Base-by-base conservation (phyloP, 2,329 filamentous ascomycete species). In the Neurospora crassa region DNA sequence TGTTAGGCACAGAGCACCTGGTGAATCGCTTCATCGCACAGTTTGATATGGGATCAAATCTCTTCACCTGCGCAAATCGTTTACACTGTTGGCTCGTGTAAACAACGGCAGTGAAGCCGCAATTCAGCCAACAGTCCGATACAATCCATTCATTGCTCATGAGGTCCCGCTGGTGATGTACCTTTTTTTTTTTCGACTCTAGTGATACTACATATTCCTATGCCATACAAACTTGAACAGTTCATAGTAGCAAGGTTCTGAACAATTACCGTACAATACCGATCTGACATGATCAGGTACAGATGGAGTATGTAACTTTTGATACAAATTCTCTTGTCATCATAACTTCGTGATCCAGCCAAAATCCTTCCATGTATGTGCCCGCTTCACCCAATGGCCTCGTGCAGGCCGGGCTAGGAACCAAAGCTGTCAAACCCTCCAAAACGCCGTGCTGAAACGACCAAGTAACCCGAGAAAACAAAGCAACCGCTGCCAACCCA, bases 361-460 rank as follows among this genome's bases (percentile, higher is more conserved):
- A 71, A 73, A 5, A 37, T 24, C 3, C 24, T 24, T 12, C 24
- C 47, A 59, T 24, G 12, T 16, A 59, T 16, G 47, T 59, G 47
- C 24, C 47, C 47, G 47, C 47, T 59, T 59, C 47, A 59, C 24
- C 24, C 47, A 34, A 18, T 6, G 14, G 24, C 47, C 47, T 59
- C 3, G 47, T 59, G 34, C 5, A 59, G 47, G 3, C 47, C 16
- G 47, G 47, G 47, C 24, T 59, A 34, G 47, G 24, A 59, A 59
- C 47, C 29, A 59, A 34, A 59, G n/a, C 47, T 59, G 24, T 59
- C 71, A 73, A 76, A 76, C 76, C 79, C 78, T 79, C 83, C 83
- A 81, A 79, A 84, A 87, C 85, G 81, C 86, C 86, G 82, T 81
- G 85, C 85, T 87, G 78, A 80, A 81, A 82, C 70, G 75, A 78